Evolutionary conservation across 2,329 filamentous ascomycete species (phyloP).

Genomic region (Akanthomyces dipterigenus): DNA sequence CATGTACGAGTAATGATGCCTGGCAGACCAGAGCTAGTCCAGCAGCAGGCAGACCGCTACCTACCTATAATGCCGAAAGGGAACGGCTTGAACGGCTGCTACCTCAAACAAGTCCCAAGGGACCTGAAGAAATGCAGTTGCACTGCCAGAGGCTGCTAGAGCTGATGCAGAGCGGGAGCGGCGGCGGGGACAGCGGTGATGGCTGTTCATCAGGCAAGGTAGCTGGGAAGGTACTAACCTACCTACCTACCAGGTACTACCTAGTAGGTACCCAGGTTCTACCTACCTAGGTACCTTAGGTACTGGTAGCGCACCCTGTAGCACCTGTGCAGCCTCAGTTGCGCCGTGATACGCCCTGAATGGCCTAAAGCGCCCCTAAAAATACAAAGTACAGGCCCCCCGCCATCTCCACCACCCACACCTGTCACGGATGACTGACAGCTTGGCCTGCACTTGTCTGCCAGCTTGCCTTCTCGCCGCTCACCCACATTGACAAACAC

Average conservation of each 20-base stretch:
- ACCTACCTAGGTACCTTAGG: too few species aligned
- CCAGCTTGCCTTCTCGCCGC: neutral
- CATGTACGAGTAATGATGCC: constrained; percentile 2
- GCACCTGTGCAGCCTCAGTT: neutral
- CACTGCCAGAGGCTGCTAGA: neutral
- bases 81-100: too few species aligned
- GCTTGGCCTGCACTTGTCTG: constrained; percentile 1
- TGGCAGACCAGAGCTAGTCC: neutral
- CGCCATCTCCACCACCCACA: neutral
- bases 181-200: neutral
- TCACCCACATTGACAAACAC: neutral
- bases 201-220: too few species aligned
- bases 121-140: too few species aligned
- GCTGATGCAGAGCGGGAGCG: too few species aligned
- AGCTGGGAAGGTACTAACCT: too few species aligned
- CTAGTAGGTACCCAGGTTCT: too few species aligned
- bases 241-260: too few species aligned
- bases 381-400: neutral
- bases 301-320: neutral
- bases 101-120: too few species aligned
- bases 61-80: too few species aligned
- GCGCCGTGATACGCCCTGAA: neutral
- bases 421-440: neutral
- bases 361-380: neutral
- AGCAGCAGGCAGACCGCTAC: neutral